These are phyloP conservation scores for apple (Malus domestica) DNA, from an alignment of 306 rosid genomes.

Conservation along the genomic window ASM211411v1 NC_041801.1:1622501-1623000, in stretches of 20 bases:
- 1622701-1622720: neutral
- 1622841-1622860: neutral
- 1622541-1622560: neutral
- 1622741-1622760: no score
- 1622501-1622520: neutral
- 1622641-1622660: neutral
- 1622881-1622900: neutral
- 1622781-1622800: neutral
- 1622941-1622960: constrained; percentile 38
- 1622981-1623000: constrained; percentile 19
- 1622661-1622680: neutral
- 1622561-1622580: neutral
- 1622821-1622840: neutral
- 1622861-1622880: neutral
- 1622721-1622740: neutral
- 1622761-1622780: no score
- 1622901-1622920: neutral
- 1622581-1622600: neutral
- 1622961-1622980: constrained; percentile 43
- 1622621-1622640: neutral
- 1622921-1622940: constrained; percentile 56
- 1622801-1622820: neutral
- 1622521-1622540: neutral
- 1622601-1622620: neutral
- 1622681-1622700: no score